Percentiles rank a stretch among this genome's conserved stretches.
Evolutionary conservation across 2,329 filamentous ascomycete species (phyloP).

Genomic region (Alternaria tenuissima): DNA sequence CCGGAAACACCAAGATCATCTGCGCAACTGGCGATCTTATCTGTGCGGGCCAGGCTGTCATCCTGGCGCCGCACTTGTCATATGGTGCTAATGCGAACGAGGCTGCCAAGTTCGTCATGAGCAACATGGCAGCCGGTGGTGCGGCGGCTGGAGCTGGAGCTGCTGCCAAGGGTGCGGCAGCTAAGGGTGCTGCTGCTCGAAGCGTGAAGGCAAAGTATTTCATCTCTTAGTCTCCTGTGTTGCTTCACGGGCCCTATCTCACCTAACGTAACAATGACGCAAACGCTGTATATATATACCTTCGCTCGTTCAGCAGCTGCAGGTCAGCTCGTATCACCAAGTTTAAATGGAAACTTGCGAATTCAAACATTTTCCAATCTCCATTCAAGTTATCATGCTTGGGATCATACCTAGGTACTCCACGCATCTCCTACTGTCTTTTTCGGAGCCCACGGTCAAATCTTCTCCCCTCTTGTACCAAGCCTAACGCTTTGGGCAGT

Average conservation of each 20-base stretch:
- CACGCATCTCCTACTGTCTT: background rate
- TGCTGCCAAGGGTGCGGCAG: background rate
- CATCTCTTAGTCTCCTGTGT: conserved; percentile 4
- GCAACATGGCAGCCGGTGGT: conserved; percentile 21
- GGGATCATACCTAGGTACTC: background rate
- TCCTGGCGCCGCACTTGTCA: conserved; percentile 47
- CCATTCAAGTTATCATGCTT: background rate
- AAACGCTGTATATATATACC: background rate
- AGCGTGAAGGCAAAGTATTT: conserved; percentile 7
- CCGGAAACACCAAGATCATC: conserved; percentile 43
- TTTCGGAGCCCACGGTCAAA: background rate
- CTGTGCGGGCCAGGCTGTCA: conserved; percentile 39
- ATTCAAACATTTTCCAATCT: background rate
- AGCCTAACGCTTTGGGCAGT: too few relatives aligned
- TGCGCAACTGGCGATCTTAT: conserved; percentile 49
- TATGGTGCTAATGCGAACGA: conserved; percentile 43
- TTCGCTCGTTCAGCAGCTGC: background rate
- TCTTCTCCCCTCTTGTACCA: background rate
- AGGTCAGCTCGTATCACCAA: conserved; percentile 3
- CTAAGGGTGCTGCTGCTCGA: conserved; percentile 1
- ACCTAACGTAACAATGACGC: background rate
- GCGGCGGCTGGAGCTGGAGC: conserved; percentile 9
- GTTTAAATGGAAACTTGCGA: background rate
- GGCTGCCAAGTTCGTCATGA: conserved; percentile 44
- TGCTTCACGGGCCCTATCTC: background rate